Evolutionary conservation across 495 filamentous ascomycete genomes (phyloP), one percentile per base, ranked within the genome.

Genomic region (Daldinia loculata): DNA sequence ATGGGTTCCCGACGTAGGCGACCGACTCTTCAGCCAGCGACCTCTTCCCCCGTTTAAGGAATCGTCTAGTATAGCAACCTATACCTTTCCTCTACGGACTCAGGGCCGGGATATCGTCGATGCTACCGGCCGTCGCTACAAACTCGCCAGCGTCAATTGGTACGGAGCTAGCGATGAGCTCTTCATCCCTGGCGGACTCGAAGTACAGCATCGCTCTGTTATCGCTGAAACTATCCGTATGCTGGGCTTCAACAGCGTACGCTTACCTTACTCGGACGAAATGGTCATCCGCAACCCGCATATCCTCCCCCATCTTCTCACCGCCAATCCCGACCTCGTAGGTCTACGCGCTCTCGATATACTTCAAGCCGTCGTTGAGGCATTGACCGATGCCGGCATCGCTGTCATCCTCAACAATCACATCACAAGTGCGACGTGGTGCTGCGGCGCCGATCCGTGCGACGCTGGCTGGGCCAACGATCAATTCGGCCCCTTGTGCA

Each of bases 191-290:
- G 84, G 85, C 14, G 88, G 87, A 8, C 80, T 90, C 38, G 87
- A 90, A 45, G 71, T 86, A 5, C 83, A 82, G 67, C 87, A 89
- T 72, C 86, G 88, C 15, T 77, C 74, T 51, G 80, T 82, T 8
- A 89, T 90, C 61, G 87, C 87, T 2, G 32, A 60, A 22, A 82
- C 82, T 19, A 85, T 89, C 69, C 79, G 82, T 17, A 57, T 63
- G 15, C 75, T 90, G 34, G 87, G 88, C 14, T 90, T 90, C 79
- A 90, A 90, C 77, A 87, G 85, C 71, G 88, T 90, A 66, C 80
- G 88, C 7, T 68, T 90, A 57, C 87, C 88, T 6, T 90, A 90
- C 76, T 79, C 82, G 11, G 88, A 90, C 70, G 87, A 90, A 79
- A 82, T 89, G 79, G 86, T 89, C 39, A 78, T 81, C 4, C 52